Percentiles rank a stretch among this genome's conserved stretches.
phyloP scores from a whole-genome alignment of 192 early-diverging fungal genomes.

The Neocallimastix lanati region DNA sequence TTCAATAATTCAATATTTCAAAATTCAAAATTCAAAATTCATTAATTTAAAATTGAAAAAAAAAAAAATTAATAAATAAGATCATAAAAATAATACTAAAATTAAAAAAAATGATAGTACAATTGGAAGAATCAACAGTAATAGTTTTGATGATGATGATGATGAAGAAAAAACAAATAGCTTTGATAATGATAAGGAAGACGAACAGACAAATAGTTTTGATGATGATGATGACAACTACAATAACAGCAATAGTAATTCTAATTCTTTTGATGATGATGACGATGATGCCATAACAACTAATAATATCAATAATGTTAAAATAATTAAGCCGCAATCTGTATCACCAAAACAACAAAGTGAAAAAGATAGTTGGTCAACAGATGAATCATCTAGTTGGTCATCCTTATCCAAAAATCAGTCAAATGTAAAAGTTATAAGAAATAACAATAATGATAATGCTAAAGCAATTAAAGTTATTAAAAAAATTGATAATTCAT shows the following conservation, averaged over 20 bases:
- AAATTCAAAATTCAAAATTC: too few relatives aligned
- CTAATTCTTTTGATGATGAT: too few relatives aligned
- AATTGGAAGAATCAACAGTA: background rate
- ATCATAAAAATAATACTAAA: too few relatives aligned
- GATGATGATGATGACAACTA: background rate
- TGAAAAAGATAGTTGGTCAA: background rate
- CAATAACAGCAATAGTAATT: background rate
- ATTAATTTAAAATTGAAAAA: too few relatives aligned
- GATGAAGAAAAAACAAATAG: background rate
- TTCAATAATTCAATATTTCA: too few relatives aligned
- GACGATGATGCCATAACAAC: too few relatives aligned
- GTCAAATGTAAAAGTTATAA: background rate
- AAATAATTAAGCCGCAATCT: background rate
- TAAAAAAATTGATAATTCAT: background rate
- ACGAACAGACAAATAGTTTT: background rate
- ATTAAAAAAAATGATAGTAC: background rate
- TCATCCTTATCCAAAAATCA: background rate
- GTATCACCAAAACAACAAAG: background rate
- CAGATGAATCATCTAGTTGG: too few relatives aligned
- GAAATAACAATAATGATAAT: background rate
- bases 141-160: background rate
- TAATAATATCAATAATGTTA: background rate
- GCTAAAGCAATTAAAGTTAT: background rate
- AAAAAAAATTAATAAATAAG: too few relatives aligned
- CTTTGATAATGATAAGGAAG: background rate